A percentile compares a stretch with the other conserved stretches of the same genome.
Conservation (phyloP, 2,329 filamentous ascomycete species). For the Diaporthe ilicicola region DNA sequence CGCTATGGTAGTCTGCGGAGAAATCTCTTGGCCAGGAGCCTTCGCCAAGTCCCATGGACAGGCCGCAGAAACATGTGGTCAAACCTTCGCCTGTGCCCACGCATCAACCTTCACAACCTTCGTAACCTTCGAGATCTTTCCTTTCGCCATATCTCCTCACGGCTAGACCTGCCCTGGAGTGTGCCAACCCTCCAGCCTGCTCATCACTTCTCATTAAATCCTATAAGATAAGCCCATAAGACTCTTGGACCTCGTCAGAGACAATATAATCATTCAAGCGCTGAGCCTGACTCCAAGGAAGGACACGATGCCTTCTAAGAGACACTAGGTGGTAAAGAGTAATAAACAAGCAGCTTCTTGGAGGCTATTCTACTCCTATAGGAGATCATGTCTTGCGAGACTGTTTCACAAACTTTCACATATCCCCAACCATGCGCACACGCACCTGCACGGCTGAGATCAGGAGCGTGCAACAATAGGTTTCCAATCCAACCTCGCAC, state of each 20-base stretch:
- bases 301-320: not conserved
- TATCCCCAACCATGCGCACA: not conserved
- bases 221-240: too few species aligned
- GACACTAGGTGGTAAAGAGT: not conserved
- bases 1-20: constrained; percentile 12
- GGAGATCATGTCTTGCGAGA: not conserved
- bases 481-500: not conserved
- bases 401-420: not conserved
- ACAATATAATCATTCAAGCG: not conserved
- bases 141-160: not conserved
- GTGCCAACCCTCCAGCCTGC: not conserved
- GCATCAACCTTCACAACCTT: not conserved
- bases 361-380: not conserved
- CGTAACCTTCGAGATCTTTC: constrained; percentile 1
- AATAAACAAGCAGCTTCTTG: not conserved
- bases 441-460: not conserved
- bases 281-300: not conserved
- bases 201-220: not conserved
- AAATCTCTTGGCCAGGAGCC: constrained; percentile 3
- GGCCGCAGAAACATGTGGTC: constrained; percentile 17
- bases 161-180: not conserved
- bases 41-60: not conserved
- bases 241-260: not conserved
- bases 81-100: constrained; percentile 16
- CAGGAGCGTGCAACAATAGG: not conserved